These are phyloP conservation scores for Cryphonectria radicalis DNA, from an alignment of 2,329 filamentous ascomycete genomes.

Conservation along the genomic window DNA sequence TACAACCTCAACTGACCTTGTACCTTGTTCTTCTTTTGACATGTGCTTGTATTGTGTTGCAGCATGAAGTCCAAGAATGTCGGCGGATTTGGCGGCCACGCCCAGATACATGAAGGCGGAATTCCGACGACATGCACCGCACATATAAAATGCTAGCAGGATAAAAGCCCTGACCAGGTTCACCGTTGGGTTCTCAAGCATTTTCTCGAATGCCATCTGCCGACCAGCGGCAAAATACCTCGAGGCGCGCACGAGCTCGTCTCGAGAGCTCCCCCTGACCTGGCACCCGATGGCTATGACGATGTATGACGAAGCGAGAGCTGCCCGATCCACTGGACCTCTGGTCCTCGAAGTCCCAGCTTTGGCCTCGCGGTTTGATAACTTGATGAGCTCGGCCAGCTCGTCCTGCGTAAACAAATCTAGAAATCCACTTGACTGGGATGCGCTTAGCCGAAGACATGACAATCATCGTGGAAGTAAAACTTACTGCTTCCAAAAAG, in stretches of 20 bases:
- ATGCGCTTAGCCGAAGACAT: neutral
- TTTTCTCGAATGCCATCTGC: constrained; percentile 50
- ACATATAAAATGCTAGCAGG: constrained; percentile 63
- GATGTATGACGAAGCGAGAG: constrained; percentile 23
- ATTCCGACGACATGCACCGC: constrained; percentile 61
- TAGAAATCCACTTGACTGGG: constrained; percentile 22
- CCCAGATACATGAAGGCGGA: constrained; percentile 68
- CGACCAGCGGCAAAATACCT: constrained; percentile 32
- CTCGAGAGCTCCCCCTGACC: constrained; percentile 26
- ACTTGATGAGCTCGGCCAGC: constrained; percentile 10
- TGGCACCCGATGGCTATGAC: constrained; percentile 34
- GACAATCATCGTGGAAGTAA: neutral
- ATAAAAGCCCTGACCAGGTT: constrained; percentile 57
- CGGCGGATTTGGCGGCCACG: constrained; percentile 60
- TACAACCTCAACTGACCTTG: neutral
- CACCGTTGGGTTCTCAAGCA: constrained; percentile 58
- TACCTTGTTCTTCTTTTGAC: constrained; percentile 14
- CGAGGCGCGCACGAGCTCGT: constrained; percentile 25
- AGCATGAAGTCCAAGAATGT: constrained; percentile 59
- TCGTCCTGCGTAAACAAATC: constrained; percentile 22
- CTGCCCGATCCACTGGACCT: constrained; percentile 5
- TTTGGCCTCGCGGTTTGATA: neutral
- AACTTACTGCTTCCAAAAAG: constrained; percentile 23
- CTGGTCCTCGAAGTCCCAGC: neutral
- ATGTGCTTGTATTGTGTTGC: constrained; percentile 37